These are phyloP conservation scores for Galerina sulciceps DNA, from an alignment of 768 basidiomycete genomes.

Conservation along the genomic window DNA sequence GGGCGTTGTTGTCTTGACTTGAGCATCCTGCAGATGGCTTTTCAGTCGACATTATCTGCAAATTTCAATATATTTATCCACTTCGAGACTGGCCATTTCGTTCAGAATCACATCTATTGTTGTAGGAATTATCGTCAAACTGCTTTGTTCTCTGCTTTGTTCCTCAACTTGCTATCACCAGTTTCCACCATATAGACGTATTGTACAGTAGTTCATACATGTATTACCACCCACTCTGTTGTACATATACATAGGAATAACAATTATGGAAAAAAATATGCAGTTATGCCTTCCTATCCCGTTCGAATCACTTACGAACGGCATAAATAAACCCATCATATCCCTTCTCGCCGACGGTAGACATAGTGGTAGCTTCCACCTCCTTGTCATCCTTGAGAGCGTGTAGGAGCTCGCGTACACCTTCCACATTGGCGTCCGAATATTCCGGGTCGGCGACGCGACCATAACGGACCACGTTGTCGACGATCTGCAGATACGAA, in stretches of 20 bases:
- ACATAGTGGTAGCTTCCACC: constrained; percentile 55
- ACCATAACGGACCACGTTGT: constrained; percentile 62
- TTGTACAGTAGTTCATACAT: background rate
- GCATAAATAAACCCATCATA: constrained; percentile 60
- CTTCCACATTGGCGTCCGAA: constrained; percentile 41
- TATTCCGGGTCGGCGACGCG: constrained; percentile 44
- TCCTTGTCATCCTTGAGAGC: constrained; percentile 52
- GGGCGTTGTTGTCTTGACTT: constrained; percentile 36
- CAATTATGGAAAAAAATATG: constrained; percentile 11
- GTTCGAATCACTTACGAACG: constrained; percentile 32
- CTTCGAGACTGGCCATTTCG: constrained; percentile 7
- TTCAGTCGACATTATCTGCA: background rate
- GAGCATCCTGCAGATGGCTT: background rate
- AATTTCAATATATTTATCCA: constrained; percentile 3
- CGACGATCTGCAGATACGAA: constrained; percentile 48
- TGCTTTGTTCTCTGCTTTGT: background rate
- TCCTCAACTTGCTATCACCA: background rate
- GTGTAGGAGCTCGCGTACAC: constrained; percentile 49
- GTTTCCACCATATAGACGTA: background rate
- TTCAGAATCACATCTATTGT: background rate
- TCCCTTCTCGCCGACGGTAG: constrained; percentile 54
- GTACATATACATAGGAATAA: background rate
- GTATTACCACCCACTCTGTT: constrained; percentile 1
- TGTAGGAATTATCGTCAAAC: background rate
- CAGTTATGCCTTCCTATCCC: background rate